Evolutionary conservation across 495 filamentous ascomycete genomes (phyloP).

Genomic region (Clavariopsis aquatica): DNA sequence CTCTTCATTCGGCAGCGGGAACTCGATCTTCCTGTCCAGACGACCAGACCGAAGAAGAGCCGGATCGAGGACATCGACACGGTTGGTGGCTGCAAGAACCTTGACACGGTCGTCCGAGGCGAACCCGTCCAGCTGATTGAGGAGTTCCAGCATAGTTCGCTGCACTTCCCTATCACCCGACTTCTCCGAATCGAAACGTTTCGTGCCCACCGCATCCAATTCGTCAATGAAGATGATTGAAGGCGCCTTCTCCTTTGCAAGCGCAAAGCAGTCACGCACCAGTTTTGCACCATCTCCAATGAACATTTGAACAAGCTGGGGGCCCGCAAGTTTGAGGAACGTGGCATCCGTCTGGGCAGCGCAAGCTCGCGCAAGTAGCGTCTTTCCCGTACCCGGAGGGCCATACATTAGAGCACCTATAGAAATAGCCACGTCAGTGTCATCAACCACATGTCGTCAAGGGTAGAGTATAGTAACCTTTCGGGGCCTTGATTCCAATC

Average conservation of each 20-base stretch:
- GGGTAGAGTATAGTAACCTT: no score
- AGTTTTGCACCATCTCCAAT: slow-evolving; percentile 98
- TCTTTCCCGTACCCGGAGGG: slow-evolving; percentile 94
- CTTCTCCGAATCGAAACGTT: slow-evolving; percentile 99
- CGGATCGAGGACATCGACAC: slow-evolving; percentile 95
- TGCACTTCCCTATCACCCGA: slow-evolving; percentile 97
- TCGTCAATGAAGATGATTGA: slow-evolving; percentile 99
- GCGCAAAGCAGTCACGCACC: slow-evolving; percentile 93
- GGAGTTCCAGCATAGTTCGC: slow-evolving; percentile 96
- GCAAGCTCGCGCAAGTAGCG: slow-evolving; percentile 93
- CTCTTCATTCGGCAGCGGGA: slow-evolving; percentile 98
- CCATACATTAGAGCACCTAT: slow-evolving; percentile 80
- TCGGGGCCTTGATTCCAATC: slow-evolving; percentile 99
- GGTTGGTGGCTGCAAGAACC: slow-evolving; percentile 96
- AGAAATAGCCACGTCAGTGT: no score
- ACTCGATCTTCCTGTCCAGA: slow-evolving; percentile 98
- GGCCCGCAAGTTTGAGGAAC: slow-evolving; percentile 97
- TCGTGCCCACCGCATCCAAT: slow-evolving; percentile 93
- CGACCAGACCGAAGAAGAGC: slow-evolving; percentile 91
- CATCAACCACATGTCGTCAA: no score
- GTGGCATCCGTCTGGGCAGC: slow-evolving; percentile 98
- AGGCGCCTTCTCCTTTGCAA: slow-evolving; percentile 97
- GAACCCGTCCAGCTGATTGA: slow-evolving; percentile 98
- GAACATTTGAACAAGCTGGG: slow-evolving; percentile 99
- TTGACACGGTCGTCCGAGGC: slow-evolving; percentile 99